phyloP scores from a whole-genome alignment of 495 filamentous ascomycete species.

The Penicillium arizonense region DNA sequence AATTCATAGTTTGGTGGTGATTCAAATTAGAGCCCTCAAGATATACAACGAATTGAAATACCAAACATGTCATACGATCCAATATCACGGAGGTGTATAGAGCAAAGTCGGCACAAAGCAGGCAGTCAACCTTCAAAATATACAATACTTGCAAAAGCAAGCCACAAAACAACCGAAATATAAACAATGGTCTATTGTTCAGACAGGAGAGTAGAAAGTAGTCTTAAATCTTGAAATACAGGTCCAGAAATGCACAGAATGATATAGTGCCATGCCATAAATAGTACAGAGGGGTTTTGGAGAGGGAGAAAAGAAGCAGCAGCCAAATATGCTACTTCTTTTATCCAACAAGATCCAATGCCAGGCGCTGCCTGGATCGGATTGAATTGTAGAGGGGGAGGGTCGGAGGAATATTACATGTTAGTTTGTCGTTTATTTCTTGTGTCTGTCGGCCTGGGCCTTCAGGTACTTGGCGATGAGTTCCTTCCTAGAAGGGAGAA shows the following conservation, averaged over 20 bases:
- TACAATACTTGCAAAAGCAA: neutral
- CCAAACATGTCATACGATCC: no score
- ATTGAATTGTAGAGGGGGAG: neutral
- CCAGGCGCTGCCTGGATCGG: slow-evolving; percentile 13
- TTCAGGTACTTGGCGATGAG: slow-evolving; percentile 85
- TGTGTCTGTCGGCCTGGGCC: slow-evolving; percentile 72
- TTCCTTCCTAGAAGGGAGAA: slow-evolving; percentile 64
- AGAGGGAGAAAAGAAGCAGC: slow-evolving; percentile 3
- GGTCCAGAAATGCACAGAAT: slow-evolving; percentile 17
- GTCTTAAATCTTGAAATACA: slow-evolving; percentile 30
- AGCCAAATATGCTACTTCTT: no score
- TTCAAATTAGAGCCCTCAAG: no score
- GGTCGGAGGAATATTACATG: slow-evolving; percentile 18
- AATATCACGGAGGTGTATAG: neutral
- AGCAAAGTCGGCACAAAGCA: neutral
- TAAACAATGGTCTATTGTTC: slow-evolving; percentile 24
- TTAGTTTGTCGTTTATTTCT: slow-evolving; percentile 48
- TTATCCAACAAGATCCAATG: slow-evolving; percentile 3
- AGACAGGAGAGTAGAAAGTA: slow-evolving; percentile 31
- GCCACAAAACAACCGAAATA: neutral
- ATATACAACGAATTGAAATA: no score
- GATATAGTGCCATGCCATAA: slow-evolving; percentile 24
- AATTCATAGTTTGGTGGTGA: no score
- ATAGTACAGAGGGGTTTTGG: slow-evolving; percentile 17
- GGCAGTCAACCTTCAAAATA: no score